Conservation (phyloP, 73 alveolate species). For the Paramecium caudatum region DNA sequence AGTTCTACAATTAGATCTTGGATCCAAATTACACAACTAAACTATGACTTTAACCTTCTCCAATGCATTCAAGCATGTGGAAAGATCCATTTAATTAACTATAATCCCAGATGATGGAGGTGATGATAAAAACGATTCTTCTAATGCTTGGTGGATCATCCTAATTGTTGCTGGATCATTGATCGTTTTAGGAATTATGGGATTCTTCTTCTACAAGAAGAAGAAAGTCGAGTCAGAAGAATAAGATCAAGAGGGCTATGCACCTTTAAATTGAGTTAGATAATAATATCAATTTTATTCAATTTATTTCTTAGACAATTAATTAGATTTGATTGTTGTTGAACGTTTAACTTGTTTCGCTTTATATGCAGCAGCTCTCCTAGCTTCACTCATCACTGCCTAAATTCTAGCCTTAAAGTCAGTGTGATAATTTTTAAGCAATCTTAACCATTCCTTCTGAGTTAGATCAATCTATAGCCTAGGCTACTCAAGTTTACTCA, state of each 20-base stretch:
- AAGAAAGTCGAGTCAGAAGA: background rate
- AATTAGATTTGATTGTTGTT: background rate
- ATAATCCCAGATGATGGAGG: conserved; percentile 27
- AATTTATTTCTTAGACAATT: background rate
- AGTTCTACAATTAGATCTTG: background rate
- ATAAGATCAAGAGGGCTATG: conserved; percentile 49
- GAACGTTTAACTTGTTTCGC: background rate
- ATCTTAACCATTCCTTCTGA: background rate
- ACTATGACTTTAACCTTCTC: background rate
- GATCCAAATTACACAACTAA: background rate
- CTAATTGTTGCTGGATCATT: background rate
- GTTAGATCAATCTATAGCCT: background rate
- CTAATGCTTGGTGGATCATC: conserved; percentile 51
- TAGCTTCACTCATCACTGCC: conserved; percentile 26
- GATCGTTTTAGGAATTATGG: background rate
- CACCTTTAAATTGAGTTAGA: conserved; percentile 39
- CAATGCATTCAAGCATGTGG: background rate
- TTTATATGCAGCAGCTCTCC: conserved; percentile 42
- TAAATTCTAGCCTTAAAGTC: conserved; percentile 15
- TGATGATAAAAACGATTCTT: background rate
- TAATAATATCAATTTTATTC: background rate
- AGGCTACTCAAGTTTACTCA: conserved; percentile 8
- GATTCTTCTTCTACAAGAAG: conserved; percentile 59
- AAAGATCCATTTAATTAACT: background rate
- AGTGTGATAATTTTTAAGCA: conserved; percentile 17